A percentile compares a stretch with the other conserved stretches of the same genome.
Conservation (phyloP, 2,329 filamentous ascomycete genomes). For the Ceratocystis papillata region DNA sequence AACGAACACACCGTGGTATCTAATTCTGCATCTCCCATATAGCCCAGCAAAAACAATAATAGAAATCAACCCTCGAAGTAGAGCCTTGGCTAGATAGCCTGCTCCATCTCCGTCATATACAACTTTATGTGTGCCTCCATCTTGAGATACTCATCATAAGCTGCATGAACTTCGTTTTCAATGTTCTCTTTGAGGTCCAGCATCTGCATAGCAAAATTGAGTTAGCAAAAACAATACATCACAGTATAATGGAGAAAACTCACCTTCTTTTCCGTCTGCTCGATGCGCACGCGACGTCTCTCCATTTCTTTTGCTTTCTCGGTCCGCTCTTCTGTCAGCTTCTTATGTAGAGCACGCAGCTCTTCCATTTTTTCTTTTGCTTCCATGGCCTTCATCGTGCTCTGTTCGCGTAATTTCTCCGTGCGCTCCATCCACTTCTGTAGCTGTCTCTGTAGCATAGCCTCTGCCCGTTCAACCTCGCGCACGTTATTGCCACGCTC, state of each 20-base stretch:
- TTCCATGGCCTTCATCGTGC: constrained; percentile 65
- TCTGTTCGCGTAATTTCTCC: constrained; percentile 69
- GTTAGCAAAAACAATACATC: constrained; percentile 11
- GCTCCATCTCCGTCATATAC: constrained; percentile 98
- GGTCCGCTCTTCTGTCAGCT: constrained; percentile 69
- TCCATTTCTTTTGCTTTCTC: constrained; percentile 91
- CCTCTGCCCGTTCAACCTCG: constrained; percentile 82
- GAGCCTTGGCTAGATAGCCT: constrained; percentile 47
- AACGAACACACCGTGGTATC: constrained; percentile 14
- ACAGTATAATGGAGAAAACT: constrained; percentile 12
- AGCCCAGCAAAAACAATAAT: constrained; percentile 5
- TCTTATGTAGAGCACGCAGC: constrained; percentile 65
- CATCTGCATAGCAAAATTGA: constrained; percentile 53
- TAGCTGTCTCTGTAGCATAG: constrained; percentile 71
- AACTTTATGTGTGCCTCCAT: constrained; percentile 94
- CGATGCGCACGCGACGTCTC: constrained; percentile 79
- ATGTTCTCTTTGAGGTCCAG: constrained; percentile 95
- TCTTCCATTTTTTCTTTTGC: constrained; percentile 88
- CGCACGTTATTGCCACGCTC: constrained; percentile 82
- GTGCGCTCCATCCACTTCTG: constrained; percentile 79
- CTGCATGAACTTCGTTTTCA: constrained; percentile 80
- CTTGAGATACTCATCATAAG: constrained; percentile 91
- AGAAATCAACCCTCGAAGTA: not conserved
- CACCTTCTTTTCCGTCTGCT: constrained; percentile 98
- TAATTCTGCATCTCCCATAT: not conserved